A percentile compares a stretch with the other conserved stretches of the same genome.
These are phyloP conservation scores for Tuber brumale DNA, from an alignment of 495 filamentous ascomycete species.

Conservation along the genomic window DNA sequence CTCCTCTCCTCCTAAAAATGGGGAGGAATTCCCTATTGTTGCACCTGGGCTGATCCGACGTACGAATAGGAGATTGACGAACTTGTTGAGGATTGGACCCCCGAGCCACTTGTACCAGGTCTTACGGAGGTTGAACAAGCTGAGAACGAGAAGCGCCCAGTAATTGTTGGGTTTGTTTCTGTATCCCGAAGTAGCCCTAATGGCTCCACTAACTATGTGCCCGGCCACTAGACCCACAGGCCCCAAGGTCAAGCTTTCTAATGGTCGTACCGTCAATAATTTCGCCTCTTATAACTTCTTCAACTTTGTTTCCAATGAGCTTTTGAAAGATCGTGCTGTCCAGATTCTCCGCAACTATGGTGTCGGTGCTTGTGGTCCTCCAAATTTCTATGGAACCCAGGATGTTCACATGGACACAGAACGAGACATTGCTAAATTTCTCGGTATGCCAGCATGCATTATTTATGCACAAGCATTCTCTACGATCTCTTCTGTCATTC, in stretches of 20 bases:
- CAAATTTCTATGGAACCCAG: conserved; percentile 96
- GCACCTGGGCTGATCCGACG: conserved; percentile 6
- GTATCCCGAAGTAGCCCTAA: conserved; percentile 44
- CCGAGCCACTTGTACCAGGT: conserved; percentile 76
- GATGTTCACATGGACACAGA: conserved; percentile 98
- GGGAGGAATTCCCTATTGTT: background rate
- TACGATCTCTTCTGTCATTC: conserved; percentile 89
- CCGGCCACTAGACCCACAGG: conserved; percentile 63
- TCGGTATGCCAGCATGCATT: conserved; percentile 82
- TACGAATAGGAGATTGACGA: conserved; percentile 78
- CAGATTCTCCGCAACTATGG: conserved; percentile 90
- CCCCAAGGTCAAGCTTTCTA: conserved; percentile 79
- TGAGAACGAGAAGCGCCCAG: conserved; percentile 75
- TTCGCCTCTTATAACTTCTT: conserved; percentile 93
- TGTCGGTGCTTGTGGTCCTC: conserved; percentile 91
- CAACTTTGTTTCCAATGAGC: conserved; percentile 87
- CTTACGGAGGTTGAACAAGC: conserved; percentile 66
- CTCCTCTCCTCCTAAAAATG: background rate
- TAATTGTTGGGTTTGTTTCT: conserved; percentile 63
- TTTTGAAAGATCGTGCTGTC: conserved; percentile 88
- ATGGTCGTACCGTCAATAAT: conserved; percentile 83
- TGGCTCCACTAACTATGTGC: conserved; percentile 3
- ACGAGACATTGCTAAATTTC: conserved; percentile 79
- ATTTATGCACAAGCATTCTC: conserved; percentile 93
- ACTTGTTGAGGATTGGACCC: conserved; percentile 92